phyloP scores from a whole-genome alignment of 768 basidiomycete species.

The Gautieria morchelliformis region DNA sequence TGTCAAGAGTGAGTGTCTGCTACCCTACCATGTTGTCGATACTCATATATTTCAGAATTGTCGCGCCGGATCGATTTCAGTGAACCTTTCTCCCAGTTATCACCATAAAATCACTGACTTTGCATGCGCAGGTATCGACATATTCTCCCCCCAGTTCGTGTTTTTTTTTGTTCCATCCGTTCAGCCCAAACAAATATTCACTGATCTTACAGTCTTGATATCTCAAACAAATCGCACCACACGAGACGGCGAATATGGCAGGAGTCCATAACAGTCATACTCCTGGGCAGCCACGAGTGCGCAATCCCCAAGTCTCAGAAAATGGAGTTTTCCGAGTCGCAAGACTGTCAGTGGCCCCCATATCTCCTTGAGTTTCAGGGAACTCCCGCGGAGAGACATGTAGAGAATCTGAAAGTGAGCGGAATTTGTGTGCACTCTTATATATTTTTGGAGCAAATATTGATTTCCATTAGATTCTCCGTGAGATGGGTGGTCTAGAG shows the following conservation, averaged over 20 bases:
- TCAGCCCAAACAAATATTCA: background rate
- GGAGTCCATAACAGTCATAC: conserved; percentile 57
- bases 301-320: conserved; percentile 47
- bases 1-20: conserved; percentile 45
- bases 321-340: conserved; percentile 51
- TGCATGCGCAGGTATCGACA: conserved; percentile 50
- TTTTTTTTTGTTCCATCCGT: background rate
- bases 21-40: background rate
- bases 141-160: conserved; percentile 62
- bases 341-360: conserved; percentile 52
- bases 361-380: conserved; percentile 59
- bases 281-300: conserved; percentile 51
- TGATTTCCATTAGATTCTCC: conserved; percentile 44
- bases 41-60: conserved; percentile 30
- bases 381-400: conserved; percentile 58
- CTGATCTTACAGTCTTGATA: conserved; percentile 39
- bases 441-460: background rate
- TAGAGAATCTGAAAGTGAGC: conserved; percentile 67
- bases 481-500: conserved; percentile 50
- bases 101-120: background rate
- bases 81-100: conserved; percentile 24
- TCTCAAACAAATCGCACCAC: conserved; percentile 48
- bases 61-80: conserved; percentile 67
- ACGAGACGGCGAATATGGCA: conserved; percentile 69
- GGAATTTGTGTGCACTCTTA: background rate